phyloP scores from a whole-genome alignment of 495 filamentous ascomycete genomes.

The Aspergillus affinis region DNA sequence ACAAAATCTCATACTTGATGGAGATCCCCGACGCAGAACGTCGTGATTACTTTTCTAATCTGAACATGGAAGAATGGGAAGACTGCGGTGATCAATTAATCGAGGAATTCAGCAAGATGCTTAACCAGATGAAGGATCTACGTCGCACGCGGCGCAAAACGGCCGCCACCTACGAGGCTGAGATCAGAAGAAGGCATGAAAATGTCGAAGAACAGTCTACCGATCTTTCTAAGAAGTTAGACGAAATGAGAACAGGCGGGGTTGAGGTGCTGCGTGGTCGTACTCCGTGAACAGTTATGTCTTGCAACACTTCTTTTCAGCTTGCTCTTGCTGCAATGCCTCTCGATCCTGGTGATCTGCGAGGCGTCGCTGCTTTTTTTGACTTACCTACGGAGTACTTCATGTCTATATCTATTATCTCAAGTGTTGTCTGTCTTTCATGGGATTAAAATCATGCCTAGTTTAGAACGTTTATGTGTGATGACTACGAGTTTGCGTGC shows the following conservation, averaged over 20 bases:
- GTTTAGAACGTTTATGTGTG: not conserved
- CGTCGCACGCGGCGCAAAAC: conserved; percentile 65
- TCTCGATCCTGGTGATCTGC: conserved; percentile 8
- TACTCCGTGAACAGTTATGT: conserved; percentile 23
- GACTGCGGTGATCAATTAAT: conserved; percentile 78
- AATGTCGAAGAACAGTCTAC: conserved; percentile 34
- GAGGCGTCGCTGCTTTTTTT: not conserved
- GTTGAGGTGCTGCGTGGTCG: conserved; percentile 43
- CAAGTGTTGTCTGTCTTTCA: not conserved
- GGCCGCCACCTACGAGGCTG: conserved; percentile 65
- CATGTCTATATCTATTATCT: not conserved
- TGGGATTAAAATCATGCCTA: not conserved
- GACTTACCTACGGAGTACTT: not conserved
- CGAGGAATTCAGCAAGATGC: conserved; percentile 61
- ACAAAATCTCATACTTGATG: conserved; percentile 33
- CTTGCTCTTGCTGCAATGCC: not conserved
- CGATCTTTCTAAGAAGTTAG: conserved; percentile 40
- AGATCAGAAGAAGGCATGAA: conserved; percentile 56
- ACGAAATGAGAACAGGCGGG: conserved; percentile 45
- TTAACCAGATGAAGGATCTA: conserved; percentile 62
- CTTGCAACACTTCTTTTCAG: not conserved
- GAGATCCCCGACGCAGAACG: conserved; percentile 46
- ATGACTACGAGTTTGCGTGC: conserved; percentile 5
- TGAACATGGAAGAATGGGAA: conserved; percentile 77
- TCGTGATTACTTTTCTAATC: conserved; percentile 58